Conservation (phyloP, 2,329 filamentous ascomycete genomes). For the Fusarium nisikadoi region DNA sequence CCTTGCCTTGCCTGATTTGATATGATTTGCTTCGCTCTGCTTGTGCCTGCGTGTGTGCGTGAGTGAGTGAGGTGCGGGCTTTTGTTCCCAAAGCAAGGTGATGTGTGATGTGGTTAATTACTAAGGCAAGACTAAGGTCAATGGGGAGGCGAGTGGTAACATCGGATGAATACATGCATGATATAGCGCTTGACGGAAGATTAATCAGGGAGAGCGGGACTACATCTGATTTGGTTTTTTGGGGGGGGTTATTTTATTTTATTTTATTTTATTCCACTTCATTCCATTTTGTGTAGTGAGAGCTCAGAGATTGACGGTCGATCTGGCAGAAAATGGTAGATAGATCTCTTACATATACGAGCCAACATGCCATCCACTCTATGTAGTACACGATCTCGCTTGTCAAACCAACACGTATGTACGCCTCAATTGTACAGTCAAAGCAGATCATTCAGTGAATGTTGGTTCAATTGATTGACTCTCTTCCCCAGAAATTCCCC, state of each 20-base stretch:
- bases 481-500: slow-evolving; percentile 1
- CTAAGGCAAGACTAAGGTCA: slow-evolving; percentile 19
- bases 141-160: slow-evolving; percentile 31
- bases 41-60: not conserved
- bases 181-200: slow-evolving; percentile 19
- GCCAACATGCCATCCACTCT: not conserved
- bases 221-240: not conserved
- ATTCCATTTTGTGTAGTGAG: not conserved
- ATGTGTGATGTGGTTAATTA: slow-evolving; percentile 26
- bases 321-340: slow-evolving; percentile 7
- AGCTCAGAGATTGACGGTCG: not conserved
- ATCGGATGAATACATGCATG: slow-evolving; percentile 35
- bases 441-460: slow-evolving; percentile 1
- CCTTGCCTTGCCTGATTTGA: slow-evolving; percentile 4
- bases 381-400: slow-evolving; percentile 18
- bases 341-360: slow-evolving; percentile 22
- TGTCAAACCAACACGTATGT: slow-evolving; percentile 14
- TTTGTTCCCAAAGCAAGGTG: slow-evolving; percentile 11
- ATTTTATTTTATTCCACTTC: not conserved
- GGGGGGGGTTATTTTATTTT: not conserved
- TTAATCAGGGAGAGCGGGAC: slow-evolving; percentile 7
- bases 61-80: not conserved
- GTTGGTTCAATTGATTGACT: slow-evolving; percentile 23
- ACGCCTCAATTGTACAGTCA: slow-evolving; percentile 32
- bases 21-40: not conserved